These are phyloP conservation scores for Globisporangium cystogenes DNA, from an alignment of 352 stramenopile species.

Conservation along the genomic window DNA sequence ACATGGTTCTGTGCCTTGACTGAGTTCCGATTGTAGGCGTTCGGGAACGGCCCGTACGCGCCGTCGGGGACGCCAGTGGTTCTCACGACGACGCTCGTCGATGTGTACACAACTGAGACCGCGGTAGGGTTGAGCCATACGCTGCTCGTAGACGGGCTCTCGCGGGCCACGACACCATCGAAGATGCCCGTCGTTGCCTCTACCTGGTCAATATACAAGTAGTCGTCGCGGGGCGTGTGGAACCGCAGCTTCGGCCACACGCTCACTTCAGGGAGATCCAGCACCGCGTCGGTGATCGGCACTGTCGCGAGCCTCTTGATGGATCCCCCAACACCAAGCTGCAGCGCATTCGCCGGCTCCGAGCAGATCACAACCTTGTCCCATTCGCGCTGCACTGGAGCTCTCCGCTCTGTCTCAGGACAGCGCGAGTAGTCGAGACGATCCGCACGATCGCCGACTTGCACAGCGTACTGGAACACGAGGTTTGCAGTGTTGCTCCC, in stretches of 20 bases:
- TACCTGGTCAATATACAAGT: slow-evolving; percentile 50
- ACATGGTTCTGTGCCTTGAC: slow-evolving; percentile 57
- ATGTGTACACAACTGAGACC: slow-evolving; percentile 48
- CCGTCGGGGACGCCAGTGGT: slow-evolving; percentile 53
- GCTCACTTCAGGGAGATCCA: slow-evolving; percentile 60
- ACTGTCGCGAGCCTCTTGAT: slow-evolving; percentile 41
- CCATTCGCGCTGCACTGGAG: slow-evolving; percentile 24
- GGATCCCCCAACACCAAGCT: slow-evolving; percentile 25
- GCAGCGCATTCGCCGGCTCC: slow-evolving; percentile 34
- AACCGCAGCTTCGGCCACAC: slow-evolving; percentile 55
- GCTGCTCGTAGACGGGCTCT: slow-evolving; percentile 1
- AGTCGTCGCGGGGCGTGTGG: slow-evolving; percentile 19
- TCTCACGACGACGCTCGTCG: slow-evolving; percentile 42
- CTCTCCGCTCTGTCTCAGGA: slow-evolving; percentile 23
- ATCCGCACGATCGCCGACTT: slow-evolving; percentile 40
- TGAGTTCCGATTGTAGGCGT: slow-evolving; percentile 42
- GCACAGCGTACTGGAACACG: slow-evolving; percentile 50
- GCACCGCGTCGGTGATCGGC: slow-evolving; percentile 37
- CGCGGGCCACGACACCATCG: too few relatives aligned
- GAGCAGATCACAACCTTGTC: slow-evolving; percentile 49
- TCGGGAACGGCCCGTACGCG: slow-evolving; percentile 55
- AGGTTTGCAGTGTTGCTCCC: slow-evolving; percentile 34
- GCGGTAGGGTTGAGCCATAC: slow-evolving; percentile 46
- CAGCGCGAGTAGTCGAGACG: slow-evolving; percentile 57
- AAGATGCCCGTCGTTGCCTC: slow-evolving; percentile 23